These are phyloP conservation scores for Botryotinia narcissicola DNA, from an alignment of 2,329 filamentous ascomycete genomes.

Conservation along the genomic window DNA sequence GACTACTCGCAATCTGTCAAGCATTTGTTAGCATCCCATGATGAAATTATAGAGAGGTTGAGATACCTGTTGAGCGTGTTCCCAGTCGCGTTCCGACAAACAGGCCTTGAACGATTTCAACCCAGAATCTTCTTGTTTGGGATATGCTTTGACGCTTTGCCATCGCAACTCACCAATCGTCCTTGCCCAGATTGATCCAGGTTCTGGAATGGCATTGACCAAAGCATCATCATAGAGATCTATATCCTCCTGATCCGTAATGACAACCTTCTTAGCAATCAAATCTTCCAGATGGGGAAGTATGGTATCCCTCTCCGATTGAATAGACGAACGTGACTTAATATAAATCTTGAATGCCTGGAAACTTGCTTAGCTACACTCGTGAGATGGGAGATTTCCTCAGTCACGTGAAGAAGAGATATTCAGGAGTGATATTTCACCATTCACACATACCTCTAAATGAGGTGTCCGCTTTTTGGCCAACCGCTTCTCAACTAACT, in stretches of 20 bases:
- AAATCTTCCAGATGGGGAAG: slow-evolving; percentile 34
- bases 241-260: slow-evolving; percentile 35
- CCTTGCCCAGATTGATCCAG: slow-evolving; percentile 31
- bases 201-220: slow-evolving; percentile 28
- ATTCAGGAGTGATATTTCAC: not conserved
- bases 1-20: slow-evolving; percentile 37
- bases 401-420: not conserved
- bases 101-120: slow-evolving; percentile 37
- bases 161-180: slow-evolving; percentile 37
- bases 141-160: slow-evolving; percentile 35
- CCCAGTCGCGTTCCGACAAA: slow-evolving; percentile 36
- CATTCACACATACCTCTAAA: slow-evolving; percentile 34
- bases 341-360: slow-evolving; percentile 39
- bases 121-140: slow-evolving; percentile 36
- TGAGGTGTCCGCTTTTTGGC: slow-evolving; percentile 37
- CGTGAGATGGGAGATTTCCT: not conserved
- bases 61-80: slow-evolving; percentile 38
- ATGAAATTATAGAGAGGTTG: not conserved
- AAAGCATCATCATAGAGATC: slow-evolving; percentile 37
- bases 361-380: slow-evolving; percentile 3
- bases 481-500: slow-evolving; percentile 39
- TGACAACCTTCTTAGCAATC: slow-evolving; percentile 25
- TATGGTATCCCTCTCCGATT: slow-evolving; percentile 34
- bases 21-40: slow-evolving; percentile 1
- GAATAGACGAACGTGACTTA: slow-evolving; percentile 29